Conservation (phyloP, 371 early-diverging fungal species). For the Mortierella sp. region DNA sequence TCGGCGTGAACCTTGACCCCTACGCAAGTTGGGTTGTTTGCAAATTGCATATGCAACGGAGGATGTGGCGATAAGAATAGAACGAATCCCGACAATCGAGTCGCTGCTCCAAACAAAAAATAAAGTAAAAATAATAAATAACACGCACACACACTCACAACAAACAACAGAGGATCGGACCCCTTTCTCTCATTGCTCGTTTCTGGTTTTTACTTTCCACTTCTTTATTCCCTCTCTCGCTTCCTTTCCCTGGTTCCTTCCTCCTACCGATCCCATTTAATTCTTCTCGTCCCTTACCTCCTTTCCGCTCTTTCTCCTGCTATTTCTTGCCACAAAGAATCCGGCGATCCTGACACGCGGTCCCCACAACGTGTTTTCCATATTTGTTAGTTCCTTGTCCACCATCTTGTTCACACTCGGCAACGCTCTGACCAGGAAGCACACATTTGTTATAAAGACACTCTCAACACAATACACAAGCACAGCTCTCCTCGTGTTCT, state of each 20-base stretch:
- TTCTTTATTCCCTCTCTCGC: not conserved
- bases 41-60: not conserved
- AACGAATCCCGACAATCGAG: conserved; percentile 4
- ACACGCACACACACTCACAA: too few species aligned
- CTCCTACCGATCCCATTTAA: not conserved
- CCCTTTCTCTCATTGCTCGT: too few species aligned
- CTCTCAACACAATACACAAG: not conserved
- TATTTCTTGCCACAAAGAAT: too few species aligned
- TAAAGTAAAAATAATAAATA: too few species aligned
- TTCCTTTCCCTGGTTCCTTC: not conserved
- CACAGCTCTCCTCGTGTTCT: not conserved
- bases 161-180: too few species aligned
- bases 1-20: not conserved
- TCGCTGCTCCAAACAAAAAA: too few species aligned
- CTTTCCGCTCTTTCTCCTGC: not conserved
- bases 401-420: not conserved
- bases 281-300: not conserved
- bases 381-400: not conserved
- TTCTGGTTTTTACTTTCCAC: not conserved
- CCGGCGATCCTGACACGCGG: too few species aligned
- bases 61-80: conserved; percentile 7
- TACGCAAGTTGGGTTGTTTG: not conserved
- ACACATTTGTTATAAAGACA: too few species aligned
- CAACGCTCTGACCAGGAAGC: not conserved
- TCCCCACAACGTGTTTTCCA: conserved; percentile 13